Base-by-base conservation (phyloP, 352 stramenopile species). In the Lagenidium giganteum region DNA sequence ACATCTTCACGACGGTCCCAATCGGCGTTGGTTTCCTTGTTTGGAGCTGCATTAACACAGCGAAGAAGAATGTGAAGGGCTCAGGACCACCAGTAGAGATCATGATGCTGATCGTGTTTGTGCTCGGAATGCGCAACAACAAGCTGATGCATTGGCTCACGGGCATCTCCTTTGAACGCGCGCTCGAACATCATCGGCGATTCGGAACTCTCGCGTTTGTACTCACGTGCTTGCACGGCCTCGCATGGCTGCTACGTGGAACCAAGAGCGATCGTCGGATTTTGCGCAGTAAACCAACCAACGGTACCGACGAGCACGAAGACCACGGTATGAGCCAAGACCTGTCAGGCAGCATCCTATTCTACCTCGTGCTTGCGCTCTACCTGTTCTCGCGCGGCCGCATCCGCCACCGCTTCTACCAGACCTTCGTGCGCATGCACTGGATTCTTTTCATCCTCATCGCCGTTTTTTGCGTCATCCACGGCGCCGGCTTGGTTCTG, bases 181-280 rank as follows among this genome's bases (percentile, higher is more conserved):
- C 47, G 35, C 34, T 83, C 11, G 55, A 73, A 13, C 78, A 80
- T 48, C 70, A 83, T 57, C 77, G 73, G 37, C 28, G 73, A 5
- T 60, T 64, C 0, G 64, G 50, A 1, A 9, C 64, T 11, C 34
- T 72, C 3, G 57, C 61, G 2, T 60, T 75, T 27, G 29, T 78
- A 17, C 42, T 76, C 5, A 47, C 54, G 11, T 51, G n/a, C 1
- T 34, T 80, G 6, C 67, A 83, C 35, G 70, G 61, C 0, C 32
- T 77, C 17, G 45, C 64, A 1, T 80, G n/a, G n/a, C n/a, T n/a
- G n/a, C n/a, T n/a, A n/a, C n/a, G n/a, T n/a, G n/a, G n/a, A n/a
- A n/a, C n/a, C n/a, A n/a, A n/a, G n/a, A n/a, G n/a, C n/a, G n/a
- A n/a, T n/a, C 18, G 9, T 12, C n/a, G n/a, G n/a, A n/a, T n/a